phyloP scores from a whole-genome alignment of 2,329 filamentous ascomycete genomes.

The Microthyrium microscopicum region DNA sequence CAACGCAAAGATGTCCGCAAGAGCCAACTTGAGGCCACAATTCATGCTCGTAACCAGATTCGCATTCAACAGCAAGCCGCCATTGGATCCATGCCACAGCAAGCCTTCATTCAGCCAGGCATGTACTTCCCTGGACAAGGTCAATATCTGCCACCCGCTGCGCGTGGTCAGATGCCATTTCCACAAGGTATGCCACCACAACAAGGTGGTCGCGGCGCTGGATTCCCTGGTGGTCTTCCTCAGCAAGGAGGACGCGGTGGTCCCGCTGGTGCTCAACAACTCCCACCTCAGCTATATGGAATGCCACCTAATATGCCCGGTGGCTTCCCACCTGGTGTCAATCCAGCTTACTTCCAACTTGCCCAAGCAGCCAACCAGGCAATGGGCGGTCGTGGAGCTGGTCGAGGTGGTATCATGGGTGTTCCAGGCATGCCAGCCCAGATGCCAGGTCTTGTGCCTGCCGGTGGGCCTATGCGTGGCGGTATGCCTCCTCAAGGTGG shows the following conservation, averaged over 20 bases:
- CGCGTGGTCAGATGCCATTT: slow-evolving; percentile 46
- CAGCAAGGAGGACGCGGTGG: slow-evolving; percentile 80
- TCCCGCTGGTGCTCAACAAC: slow-evolving; percentile 61
- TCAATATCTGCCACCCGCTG: slow-evolving; percentile 36
- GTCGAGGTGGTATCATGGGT: slow-evolving; percentile 44
- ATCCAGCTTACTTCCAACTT: slow-evolving; percentile 57
- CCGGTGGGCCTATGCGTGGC: slow-evolving; percentile 21
- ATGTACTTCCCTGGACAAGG: slow-evolving; percentile 85
- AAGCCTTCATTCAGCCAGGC: slow-evolving; percentile 66
- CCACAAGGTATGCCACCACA: slow-evolving; percentile 46
- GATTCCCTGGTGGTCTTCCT: slow-evolving; percentile 70
- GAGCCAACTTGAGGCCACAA: slow-evolving; percentile 88
- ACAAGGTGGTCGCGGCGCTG: slow-evolving; percentile 68
- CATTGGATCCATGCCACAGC: slow-evolving; percentile 67
- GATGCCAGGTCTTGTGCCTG: slow-evolving; percentile 36
- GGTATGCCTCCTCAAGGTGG: slow-evolving; percentile 21
- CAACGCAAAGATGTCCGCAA: slow-evolving; percentile 99
- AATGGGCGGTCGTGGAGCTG: slow-evolving; percentile 39
- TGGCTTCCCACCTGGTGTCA: slow-evolving; percentile 56
- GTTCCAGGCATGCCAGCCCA: slow-evolving; percentile 40
- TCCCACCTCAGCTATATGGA: slow-evolving; percentile 72
- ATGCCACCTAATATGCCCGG: slow-evolving; percentile 50
- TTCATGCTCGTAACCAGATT: slow-evolving; percentile 96
- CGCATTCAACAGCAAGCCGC: slow-evolving; percentile 95
- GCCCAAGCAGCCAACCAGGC: slow-evolving; percentile 56